Percentiles rank a stretch among this genome's conserved stretches.
Evolutionary conservation across 2,329 filamentous ascomycete species (phyloP).

Genomic region (Pyricularia pennisetigena): DNA sequence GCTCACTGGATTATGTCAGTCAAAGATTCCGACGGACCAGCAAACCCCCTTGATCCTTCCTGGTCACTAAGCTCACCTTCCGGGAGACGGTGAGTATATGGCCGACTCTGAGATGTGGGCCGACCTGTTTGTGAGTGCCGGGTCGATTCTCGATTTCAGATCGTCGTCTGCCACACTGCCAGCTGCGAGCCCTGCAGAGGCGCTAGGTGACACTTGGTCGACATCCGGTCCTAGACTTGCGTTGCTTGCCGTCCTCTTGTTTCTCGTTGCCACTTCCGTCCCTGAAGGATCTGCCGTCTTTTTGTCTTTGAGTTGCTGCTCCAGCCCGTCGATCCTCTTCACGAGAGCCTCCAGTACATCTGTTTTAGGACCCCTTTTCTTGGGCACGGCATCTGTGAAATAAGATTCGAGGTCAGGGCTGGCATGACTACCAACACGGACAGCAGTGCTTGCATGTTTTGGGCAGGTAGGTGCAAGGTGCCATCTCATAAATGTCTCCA

Average conservation of each 20-base stretch:
- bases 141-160: conserved; percentile 8
- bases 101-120: conserved; percentile 25
- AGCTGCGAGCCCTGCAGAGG: conserved; percentile 6
- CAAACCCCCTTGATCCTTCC: background rate
- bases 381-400: conserved; percentile 67
- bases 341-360: conserved; percentile 77
- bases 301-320: conserved; percentile 67
- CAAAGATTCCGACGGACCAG: too few relatives aligned
- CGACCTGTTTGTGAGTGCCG: conserved; percentile 21
- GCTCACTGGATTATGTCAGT: conserved; percentile 24
- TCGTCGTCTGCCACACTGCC: conserved; percentile 24
- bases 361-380: conserved; percentile 84
- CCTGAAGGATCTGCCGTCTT: conserved; percentile 28
- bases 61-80: conserved; percentile 19
- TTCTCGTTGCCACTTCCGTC: conserved; percentile 15
- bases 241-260: conserved; percentile 7
- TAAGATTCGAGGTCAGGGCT: background rate
- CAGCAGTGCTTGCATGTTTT: background rate
- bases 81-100: conserved; percentile 30
- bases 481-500: background rate
- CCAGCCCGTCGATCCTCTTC: conserved; percentile 76
- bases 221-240: conserved; percentile 12
- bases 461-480: background rate
- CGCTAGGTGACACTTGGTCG: conserved; percentile 14
- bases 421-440: background rate